phyloP scores from a whole-genome alignment of 257 asterid species.

The Leptodermis oblonga region DNA sequence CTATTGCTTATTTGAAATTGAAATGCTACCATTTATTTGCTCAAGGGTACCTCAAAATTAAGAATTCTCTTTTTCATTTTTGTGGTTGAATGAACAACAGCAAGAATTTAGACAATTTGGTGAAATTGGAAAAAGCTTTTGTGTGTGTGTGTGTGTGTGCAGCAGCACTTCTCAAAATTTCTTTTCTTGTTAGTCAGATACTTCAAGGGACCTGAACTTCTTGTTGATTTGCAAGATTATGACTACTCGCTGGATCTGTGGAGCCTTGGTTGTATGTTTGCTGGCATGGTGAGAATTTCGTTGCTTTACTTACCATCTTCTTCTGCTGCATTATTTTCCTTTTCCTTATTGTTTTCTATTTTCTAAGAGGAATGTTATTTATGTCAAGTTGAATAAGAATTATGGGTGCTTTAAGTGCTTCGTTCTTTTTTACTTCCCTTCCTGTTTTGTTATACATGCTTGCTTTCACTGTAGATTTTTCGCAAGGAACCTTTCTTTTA shows the following conservation, averaged over 20 bases:
- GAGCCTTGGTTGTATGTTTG: conserved; percentile 94
- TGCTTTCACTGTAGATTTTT: conserved; percentile 53
- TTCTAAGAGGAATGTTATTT: background rate
- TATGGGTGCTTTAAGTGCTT: background rate
- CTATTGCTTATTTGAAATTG: background rate
- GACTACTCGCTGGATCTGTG: conserved; percentile 82
- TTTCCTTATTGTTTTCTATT: background rate
- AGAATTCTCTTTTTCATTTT: background rate
- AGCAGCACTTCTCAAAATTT: conserved; percentile 14
- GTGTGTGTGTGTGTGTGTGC: too few relatives aligned
- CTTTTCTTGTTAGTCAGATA: conserved; percentile 30
- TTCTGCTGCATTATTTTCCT: background rate
- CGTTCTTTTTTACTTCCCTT: background rate
- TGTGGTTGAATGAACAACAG: background rate
- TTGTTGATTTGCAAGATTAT: conserved; percentile 75
- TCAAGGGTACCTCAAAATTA: background rate
- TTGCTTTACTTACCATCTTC: background rate
- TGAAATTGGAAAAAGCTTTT: too few relatives aligned
- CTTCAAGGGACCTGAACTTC: conserved; percentile 63
- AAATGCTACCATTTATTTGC: background rate
- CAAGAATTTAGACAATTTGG: too few relatives aligned
- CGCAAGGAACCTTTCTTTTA: conserved; percentile 98
- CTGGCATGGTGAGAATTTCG: conserved; percentile 86
- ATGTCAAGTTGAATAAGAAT: background rate
- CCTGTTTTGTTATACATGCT: background rate